phyloP scores from a whole-genome alignment of 148 eudicot genomes.

The Rhododendron simsii region DNA sequence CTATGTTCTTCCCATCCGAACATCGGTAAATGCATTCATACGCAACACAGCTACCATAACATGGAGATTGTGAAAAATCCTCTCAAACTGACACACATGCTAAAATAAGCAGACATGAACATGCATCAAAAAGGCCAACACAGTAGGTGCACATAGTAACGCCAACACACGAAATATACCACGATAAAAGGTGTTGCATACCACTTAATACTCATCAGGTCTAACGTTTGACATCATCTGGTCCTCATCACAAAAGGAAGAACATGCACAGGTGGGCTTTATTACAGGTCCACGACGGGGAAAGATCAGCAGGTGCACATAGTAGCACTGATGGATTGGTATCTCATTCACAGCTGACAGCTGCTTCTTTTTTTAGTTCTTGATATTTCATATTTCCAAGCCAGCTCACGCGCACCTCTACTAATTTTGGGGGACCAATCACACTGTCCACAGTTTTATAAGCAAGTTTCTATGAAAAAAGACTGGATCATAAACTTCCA shows the following conservation, averaged over 20 bases:
- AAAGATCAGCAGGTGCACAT: neutral
- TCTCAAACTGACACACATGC: neutral
- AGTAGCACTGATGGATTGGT: neutral
- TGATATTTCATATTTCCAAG: neutral
- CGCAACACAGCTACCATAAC: neutral
- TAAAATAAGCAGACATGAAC: neutral
- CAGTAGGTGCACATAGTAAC: too few relatives aligned
- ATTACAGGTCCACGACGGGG: neutral
- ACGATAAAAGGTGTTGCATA: too few relatives aligned
- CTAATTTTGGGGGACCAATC: neutral
- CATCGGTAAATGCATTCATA: neutral
- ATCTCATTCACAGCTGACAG: neutral
- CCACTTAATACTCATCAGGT: too few relatives aligned
- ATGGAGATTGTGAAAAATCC: neutral
- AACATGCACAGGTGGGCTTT: neutral
- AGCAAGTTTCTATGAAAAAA: neutral
- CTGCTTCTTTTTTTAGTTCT: neutral
- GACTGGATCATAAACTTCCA: neutral
- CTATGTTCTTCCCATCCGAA: neutral
- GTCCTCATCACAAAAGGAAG: neutral
- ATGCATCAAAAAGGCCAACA: too few relatives aligned
- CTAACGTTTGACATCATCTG: too few relatives aligned
- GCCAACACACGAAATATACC: too few relatives aligned
- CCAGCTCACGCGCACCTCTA: neutral
- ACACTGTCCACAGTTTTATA: neutral